Percentiles rank a stretch among this genome's conserved stretches.
These are phyloP conservation scores for Hypomyces perniciosus DNA, from an alignment of 2,329 filamentous ascomycete genomes.

Conservation along the genomic window DNA sequence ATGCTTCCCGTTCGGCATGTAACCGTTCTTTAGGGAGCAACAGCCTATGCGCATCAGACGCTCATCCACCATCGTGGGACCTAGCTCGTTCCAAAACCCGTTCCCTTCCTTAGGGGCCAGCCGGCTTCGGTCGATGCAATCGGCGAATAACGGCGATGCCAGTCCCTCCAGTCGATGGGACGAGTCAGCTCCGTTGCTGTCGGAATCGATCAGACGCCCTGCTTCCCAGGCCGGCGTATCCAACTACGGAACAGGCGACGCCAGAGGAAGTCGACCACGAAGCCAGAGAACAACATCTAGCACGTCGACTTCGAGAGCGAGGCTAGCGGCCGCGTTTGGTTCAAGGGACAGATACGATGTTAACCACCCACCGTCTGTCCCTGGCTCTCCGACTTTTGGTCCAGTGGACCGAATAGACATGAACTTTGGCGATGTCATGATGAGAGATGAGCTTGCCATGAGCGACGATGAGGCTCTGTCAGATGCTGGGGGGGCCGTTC, in stretches of 20 bases:
- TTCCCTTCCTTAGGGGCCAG: conserved; percentile 25
- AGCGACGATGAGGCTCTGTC: conserved; percentile 29
- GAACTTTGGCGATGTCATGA: conserved; percentile 64
- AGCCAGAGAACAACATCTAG: conserved; percentile 43
- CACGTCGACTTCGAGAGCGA: conserved; percentile 43
- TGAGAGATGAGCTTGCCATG: conserved; percentile 56
- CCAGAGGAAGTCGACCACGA: conserved; percentile 24
- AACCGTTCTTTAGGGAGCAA: conserved; percentile 43
- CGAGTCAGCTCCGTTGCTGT: conserved; percentile 51
- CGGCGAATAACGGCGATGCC: conserved; percentile 40
- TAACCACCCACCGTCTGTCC: conserved; percentile 64
- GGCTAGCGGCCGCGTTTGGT: conserved; percentile 27
- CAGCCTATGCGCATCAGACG: conserved; percentile 59
- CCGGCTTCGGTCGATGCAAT: conserved; percentile 31
- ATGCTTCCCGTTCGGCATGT: not conserved
- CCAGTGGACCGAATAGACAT: conserved; percentile 45
- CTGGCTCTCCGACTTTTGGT: conserved; percentile 52
- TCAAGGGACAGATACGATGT: conserved; percentile 51
- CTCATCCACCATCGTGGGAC: conserved; percentile 40
- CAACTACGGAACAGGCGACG: conserved; percentile 40
- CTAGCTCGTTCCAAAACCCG: conserved; percentile 31
- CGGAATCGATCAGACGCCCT: conserved; percentile 24
- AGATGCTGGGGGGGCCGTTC: conserved; percentile 20
- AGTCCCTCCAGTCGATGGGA: conserved; percentile 35
- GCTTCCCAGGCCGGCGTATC: conserved; percentile 21